Percentiles rank a stretch among this genome's conserved stretches.
Conservation (phyloP, 129 eudicot genomes). For the Glebionis coronaria region DNA sequence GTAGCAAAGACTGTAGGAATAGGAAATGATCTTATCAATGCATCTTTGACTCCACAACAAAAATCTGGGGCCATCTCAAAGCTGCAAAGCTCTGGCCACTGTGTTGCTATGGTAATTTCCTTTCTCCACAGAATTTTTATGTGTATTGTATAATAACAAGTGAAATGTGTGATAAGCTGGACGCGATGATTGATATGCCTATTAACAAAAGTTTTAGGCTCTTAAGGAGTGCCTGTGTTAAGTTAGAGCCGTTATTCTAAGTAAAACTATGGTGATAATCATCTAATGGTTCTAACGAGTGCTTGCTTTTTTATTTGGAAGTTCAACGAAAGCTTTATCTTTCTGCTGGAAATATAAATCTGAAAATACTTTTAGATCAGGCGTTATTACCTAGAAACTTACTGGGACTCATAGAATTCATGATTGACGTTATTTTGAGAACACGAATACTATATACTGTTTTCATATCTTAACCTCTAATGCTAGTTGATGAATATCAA, state of each 20-base stretch:
- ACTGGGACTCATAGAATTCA: not conserved
- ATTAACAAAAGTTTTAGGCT: too few relatives aligned
- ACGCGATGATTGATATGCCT: too few relatives aligned
- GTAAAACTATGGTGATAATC: too few relatives aligned
- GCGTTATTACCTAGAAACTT: not conserved
- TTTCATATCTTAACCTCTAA: too few relatives aligned
- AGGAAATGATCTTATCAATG: conserved; percentile 51
- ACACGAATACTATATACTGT: not conserved
- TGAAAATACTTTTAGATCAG: not conserved
- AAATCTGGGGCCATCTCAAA: conserved; percentile 68
- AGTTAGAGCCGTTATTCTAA: too few relatives aligned
- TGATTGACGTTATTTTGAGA: not conserved
- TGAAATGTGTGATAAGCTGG: too few relatives aligned
- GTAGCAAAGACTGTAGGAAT: conserved; percentile 77
- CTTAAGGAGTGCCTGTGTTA: too few relatives aligned
- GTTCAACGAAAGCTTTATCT: not conserved
- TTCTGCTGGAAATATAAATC: not conserved
- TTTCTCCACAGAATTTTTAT: not conserved
- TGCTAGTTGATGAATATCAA: too few relatives aligned
- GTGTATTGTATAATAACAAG: not conserved
- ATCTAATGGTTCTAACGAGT: not conserved
- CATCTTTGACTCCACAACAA: conserved; percentile 85
- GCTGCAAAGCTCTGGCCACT: conserved; percentile 73
- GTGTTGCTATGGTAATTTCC: conserved; percentile 75
- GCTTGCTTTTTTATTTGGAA: not conserved